phyloP scores from a whole-genome alignment of 768 basidiomycete species.

The Collybiopsis luxurians region DNA sequence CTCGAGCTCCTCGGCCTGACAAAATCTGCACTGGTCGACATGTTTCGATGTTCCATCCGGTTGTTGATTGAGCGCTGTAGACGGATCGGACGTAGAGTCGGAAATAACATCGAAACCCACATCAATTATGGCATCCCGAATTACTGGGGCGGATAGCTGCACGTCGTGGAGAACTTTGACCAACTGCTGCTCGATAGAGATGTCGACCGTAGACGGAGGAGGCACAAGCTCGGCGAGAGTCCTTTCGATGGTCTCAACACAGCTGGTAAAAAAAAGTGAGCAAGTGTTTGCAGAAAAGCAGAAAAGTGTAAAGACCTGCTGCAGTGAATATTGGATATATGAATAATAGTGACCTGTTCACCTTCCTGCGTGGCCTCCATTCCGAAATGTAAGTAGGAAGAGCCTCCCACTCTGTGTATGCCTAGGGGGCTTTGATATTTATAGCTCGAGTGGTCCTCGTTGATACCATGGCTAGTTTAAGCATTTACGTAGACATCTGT shows the following conservation, averaged over 20 bases:
- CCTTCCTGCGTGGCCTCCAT: slow-evolving; percentile 5
- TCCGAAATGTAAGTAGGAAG: background rate
- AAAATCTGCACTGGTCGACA: slow-evolving; percentile 38
- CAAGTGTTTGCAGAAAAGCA: background rate
- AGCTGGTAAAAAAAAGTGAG: slow-evolving; percentile 28
- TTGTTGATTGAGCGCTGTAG: background rate
- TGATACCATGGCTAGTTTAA: too few relatives aligned
- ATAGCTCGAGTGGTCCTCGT: too few relatives aligned
- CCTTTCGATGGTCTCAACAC: slow-evolving; percentile 44
- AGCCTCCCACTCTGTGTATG: background rate
- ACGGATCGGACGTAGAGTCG: background rate
- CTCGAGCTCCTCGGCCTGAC: slow-evolving; percentile 26
- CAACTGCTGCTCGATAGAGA: slow-evolving; percentile 40
- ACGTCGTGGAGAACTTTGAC: slow-evolving; percentile 39
- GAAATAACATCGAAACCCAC: slow-evolving; percentile 43
- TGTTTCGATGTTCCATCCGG: slow-evolving; percentile 23
- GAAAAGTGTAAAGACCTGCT: slow-evolving; percentile 32
- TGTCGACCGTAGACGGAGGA: slow-evolving; percentile 34
- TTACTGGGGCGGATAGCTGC: slow-evolving; percentile 22
- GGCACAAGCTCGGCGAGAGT: slow-evolving; percentile 36
- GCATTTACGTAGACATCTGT: too few relatives aligned
- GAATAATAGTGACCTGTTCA: slow-evolving; percentile 13
- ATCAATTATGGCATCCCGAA: slow-evolving; percentile 37
- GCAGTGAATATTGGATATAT: slow-evolving; percentile 49
- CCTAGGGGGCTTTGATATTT: background rate